These are phyloP conservation scores for Urochloa ruziziensis DNA, from an alignment of 176 grass and related monocot genomes.

Conservation along the genomic window DNA sequence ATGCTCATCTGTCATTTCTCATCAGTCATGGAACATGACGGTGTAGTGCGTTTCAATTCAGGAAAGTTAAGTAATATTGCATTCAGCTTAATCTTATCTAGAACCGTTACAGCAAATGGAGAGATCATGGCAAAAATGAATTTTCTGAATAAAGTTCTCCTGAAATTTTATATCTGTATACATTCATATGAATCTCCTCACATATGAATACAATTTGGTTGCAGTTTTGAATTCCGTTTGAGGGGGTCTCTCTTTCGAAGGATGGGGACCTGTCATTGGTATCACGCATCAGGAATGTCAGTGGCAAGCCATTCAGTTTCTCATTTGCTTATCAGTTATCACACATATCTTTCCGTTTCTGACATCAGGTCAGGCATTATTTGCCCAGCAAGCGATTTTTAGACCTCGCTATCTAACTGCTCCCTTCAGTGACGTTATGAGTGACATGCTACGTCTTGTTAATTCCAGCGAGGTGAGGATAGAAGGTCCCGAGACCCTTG, in stretches of 20 bases:
- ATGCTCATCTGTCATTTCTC: too few relatives aligned
- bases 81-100: too few relatives aligned
- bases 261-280: slow-evolving; percentile 68
- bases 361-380: slow-evolving; percentile 77
- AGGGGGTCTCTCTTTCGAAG: slow-evolving; percentile 81
- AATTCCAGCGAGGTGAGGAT: slow-evolving; percentile 85
- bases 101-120: too few relatives aligned
- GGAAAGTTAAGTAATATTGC: too few relatives aligned
- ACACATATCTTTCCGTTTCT: slow-evolving; percentile 91
- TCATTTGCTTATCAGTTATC: slow-evolving; percentile 98
- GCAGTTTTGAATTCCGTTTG: slow-evolving; percentile 87
- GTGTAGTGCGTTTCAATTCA: too few relatives aligned
- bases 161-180: neutral
- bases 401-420: neutral
- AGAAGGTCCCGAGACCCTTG: slow-evolving; percentile 94
- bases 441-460: neutral
- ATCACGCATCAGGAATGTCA: slow-evolving; percentile 85
- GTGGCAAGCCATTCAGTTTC: slow-evolving; percentile 87
- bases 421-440: neutral
- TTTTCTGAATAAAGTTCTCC: neutral
- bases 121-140: neutral
- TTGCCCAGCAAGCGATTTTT: neutral
- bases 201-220: slow-evolving; percentile 7
- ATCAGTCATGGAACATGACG: too few relatives aligned
- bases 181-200: slow-evolving; percentile 18